Base-by-base conservation (phyloP, 2,329 filamentous ascomycete genomes). In the Dactylellina drechsleri region DNA sequence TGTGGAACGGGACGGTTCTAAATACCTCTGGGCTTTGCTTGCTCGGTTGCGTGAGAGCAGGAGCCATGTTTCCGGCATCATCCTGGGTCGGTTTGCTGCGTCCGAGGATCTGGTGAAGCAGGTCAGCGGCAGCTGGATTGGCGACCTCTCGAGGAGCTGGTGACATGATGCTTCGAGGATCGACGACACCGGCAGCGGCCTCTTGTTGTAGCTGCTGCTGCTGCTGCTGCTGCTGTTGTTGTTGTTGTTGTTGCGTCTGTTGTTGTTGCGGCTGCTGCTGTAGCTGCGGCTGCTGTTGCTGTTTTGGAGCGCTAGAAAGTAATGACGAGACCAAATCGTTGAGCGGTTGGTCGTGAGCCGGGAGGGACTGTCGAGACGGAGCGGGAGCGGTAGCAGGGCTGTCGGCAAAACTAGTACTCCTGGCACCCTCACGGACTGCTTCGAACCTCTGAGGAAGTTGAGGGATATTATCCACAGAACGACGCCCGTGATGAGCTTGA, bases 101-200 rank as follows among this genome's bases (percentile, higher is more conserved):
- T 80, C 93, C 95, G 77, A 99, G 86, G 71, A 98, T 85, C 79
- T 92, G 91, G 76, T 98, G 88, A 56, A 99, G 85, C 80, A 95
- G 91, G 77, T 94, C 90, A 16, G 68, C 61, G 23, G 68, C 68
- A 20, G 82, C 96, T 91, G 3, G 93, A 92, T 81, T 92, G 90
- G 54, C 88, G 86, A 54, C 81, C 77, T 43, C 81, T 77, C 16
- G 78, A 78, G 13, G 80, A 77, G 43, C 80, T 76, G 54, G 68
- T 28, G 20, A 86, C 83, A 62, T 88, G 86, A 50, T 86, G 84
- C 54, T 40, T 84, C 83, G 26, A 84, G 82, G 77, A 82, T 84
- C 82, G 86, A 87, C 45, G 54, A 80, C 79, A 40, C 79, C 71
- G 52, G 79, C 70, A 12, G 47, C 10, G 8, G 28, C 40, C 20